Evolutionary conservation across 805 yeast genomes (phyloP).

Genomic region (Zygosaccharomyces gambellarensis): DNA sequence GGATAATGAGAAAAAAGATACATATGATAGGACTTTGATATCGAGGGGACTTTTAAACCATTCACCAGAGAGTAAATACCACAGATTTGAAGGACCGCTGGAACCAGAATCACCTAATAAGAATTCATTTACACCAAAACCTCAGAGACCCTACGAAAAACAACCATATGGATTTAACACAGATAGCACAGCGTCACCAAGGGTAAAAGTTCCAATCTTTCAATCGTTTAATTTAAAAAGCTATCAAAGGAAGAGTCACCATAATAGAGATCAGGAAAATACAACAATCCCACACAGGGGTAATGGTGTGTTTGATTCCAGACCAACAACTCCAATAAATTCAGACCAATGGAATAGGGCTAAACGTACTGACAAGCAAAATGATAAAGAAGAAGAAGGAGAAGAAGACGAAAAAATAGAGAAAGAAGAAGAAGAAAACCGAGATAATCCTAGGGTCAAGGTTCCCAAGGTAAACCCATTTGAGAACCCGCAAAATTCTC

Average conservation of each 20-base stretch:
- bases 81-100: neutral
- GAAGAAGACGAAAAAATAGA: neutral
- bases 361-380: neutral
- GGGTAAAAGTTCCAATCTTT: constrained; percentile 18
- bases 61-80: constrained; percentile 8
- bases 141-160: constrained; percentile 29
- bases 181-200: constrained; percentile 2
- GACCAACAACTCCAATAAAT: constrained; percentile 1
- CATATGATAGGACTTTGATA: constrained; percentile 22
- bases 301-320: neutral
- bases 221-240: constrained; percentile 30
- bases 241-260: constrained; percentile 19
- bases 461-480: constrained; percentile 11
- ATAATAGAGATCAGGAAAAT: constrained; percentile 1
- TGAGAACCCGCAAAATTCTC: constrained; percentile 11
- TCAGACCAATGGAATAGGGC: neutral
- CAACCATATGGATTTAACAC: constrained; percentile 35
- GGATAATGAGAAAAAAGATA: constrained; percentile 19
- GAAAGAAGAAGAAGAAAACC: constrained; percentile 1
- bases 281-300: constrained; percentile 3
- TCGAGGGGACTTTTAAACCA: constrained; percentile 20
- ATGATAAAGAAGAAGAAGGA: constrained; percentile 2
- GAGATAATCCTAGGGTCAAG: constrained; percentile 6
- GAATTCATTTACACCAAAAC: constrained; percentile 7
- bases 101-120: constrained; percentile 1